These are phyloP conservation scores for Rubroboletus satanas DNA, from an alignment of 768 basidiomycete genomes.

Conservation along the genomic window DNA sequence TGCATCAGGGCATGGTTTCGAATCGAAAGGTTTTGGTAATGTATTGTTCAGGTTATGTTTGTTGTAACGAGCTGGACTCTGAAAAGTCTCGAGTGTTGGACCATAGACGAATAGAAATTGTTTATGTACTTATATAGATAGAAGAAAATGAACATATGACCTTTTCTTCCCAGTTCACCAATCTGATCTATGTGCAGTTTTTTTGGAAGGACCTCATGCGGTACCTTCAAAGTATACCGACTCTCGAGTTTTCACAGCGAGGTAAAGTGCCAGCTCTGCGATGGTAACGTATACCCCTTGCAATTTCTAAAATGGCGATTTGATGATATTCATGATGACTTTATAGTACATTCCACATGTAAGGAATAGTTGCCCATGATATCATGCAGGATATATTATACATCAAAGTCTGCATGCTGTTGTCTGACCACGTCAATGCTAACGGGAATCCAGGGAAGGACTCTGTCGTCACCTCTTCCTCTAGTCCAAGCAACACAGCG, in stretches of 20 bases:
- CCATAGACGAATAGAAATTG: neutral
- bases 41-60: slow-evolving; percentile 18
- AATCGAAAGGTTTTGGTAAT: slow-evolving; percentile 9
- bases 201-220: neutral
- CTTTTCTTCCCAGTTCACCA: neutral
- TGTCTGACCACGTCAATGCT: too few species aligned
- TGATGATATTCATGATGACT: neutral
- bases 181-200: neutral
- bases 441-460: too few species aligned
- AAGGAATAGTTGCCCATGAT: too few species aligned
- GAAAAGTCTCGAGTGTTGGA: neutral
- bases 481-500: too few species aligned
- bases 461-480: too few species aligned
- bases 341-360: too few species aligned
- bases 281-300: neutral
- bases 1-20: slow-evolving; percentile 17
- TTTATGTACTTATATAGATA: neutral
- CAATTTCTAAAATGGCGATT: neutral
- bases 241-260: neutral
- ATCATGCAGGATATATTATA: too few species aligned
- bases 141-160: neutral
- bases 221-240: neutral
- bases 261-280: too few species aligned
- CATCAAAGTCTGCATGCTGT: too few species aligned
- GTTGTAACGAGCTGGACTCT: slow-evolving; percentile 7